Percentiles rank a stretch among this genome's conserved stretches.
phyloP scores from a whole-genome alignment of 805 yeast species.

The Kockiozyma suomiensis region DNA sequence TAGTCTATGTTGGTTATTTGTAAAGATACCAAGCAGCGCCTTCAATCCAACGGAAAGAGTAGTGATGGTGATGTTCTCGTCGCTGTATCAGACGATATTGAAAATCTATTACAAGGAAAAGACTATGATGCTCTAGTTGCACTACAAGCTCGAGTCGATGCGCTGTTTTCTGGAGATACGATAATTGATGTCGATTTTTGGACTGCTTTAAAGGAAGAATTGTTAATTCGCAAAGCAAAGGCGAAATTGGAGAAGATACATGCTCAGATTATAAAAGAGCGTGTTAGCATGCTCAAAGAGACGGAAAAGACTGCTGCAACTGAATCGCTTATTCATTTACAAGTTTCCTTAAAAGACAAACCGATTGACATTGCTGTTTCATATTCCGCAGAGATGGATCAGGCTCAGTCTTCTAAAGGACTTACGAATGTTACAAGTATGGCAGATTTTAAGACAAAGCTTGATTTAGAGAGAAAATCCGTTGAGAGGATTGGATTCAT shows the following conservation, averaged over 20 bases:
- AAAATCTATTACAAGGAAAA: constrained; percentile 38
- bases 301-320: constrained; percentile 14
- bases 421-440: neutral
- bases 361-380: neutral
- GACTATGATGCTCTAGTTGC: constrained; percentile 35
- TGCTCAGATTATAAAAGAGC: constrained; percentile 17
- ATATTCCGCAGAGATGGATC: constrained; percentile 24
- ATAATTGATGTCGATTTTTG: constrained; percentile 40
- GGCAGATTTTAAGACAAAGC: neutral
- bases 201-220: constrained; percentile 36
- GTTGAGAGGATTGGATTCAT: constrained; percentile 33
- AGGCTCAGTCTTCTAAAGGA: neutral
- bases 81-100: constrained; percentile 37
- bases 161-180: constrained; percentile 28
- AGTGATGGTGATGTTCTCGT: neutral
- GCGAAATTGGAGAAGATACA: constrained; percentile 24
- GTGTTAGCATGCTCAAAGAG: constrained; percentile 15
- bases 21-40: constrained; percentile 11
- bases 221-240: constrained; percentile 34
- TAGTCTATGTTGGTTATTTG: constrained; percentile 21
- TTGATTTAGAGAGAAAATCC: constrained; percentile 2
- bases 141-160: constrained; percentile 34
- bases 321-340: constrained; percentile 3
- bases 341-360: neutral
- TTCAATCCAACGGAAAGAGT: neutral